Conservation (phyloP, 164 flowering plant genomes). For the Aristolochia contorta region DNA sequence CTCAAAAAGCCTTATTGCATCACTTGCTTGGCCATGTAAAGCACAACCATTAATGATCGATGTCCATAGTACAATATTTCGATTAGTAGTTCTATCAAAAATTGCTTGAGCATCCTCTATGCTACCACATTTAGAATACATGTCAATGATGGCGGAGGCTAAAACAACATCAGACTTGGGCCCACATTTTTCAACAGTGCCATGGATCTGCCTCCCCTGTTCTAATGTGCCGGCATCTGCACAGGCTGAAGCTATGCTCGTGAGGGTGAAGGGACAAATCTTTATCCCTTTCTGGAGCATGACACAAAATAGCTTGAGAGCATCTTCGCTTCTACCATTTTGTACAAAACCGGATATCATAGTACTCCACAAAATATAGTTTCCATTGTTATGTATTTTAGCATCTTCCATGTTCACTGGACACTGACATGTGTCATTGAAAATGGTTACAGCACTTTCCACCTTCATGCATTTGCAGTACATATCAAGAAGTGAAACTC, state of each 20-base stretch:
- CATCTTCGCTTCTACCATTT: slow-evolving; percentile 42
- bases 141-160: slow-evolving; percentile 44
- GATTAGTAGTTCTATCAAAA: slow-evolving; percentile 22
- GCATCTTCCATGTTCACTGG: background rate
- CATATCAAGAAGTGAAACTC: slow-evolving; percentile 32
- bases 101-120: slow-evolving; percentile 38
- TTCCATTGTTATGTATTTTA: background rate
- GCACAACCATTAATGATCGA: slow-evolving; percentile 54
- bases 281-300: slow-evolving; percentile 31
- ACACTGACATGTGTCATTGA: slow-evolving; percentile 25
- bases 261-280: slow-evolving; percentile 34
- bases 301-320: slow-evolving; percentile 30
- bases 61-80: slow-evolving; percentile 51
- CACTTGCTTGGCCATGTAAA: slow-evolving; percentile 44
- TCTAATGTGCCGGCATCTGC: slow-evolving; percentile 37
- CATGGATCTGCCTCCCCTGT: slow-evolving; percentile 50
- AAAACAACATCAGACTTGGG: slow-evolving; percentile 31
- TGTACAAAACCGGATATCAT: slow-evolving; percentile 51
- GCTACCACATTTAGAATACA: slow-evolving; percentile 71
- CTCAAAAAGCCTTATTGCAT: slow-evolving; percentile 44
- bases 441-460: slow-evolving; percentile 20
- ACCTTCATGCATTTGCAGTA: slow-evolving; percentile 32
- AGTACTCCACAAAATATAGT: slow-evolving; percentile 45
- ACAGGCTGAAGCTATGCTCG: slow-evolving; percentile 52
- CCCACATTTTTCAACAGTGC: slow-evolving; percentile 37